These are phyloP conservation scores for Heliamphora exappendiculata DNA, from an alignment of 148 eudicot genomes.

Conservation along the genomic window DNA sequence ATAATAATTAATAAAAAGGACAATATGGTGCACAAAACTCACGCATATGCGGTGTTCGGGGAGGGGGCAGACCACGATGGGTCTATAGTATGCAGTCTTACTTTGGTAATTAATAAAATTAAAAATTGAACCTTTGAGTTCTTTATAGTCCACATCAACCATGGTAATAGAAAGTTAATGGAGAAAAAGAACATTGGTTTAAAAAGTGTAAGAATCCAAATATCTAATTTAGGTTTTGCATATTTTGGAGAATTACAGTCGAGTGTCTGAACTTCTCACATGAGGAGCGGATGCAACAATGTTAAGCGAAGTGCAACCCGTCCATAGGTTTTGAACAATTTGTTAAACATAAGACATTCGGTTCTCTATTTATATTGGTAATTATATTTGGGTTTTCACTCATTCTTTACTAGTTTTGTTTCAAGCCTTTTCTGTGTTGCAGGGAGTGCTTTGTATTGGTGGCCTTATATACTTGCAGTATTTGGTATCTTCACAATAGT, in stretches of 20 bases:
- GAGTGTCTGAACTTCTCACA: neutral
- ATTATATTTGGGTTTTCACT: neutral
- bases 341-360: neutral
- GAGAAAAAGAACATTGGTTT: neutral
- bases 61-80: too few species aligned
- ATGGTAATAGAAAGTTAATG: neutral
- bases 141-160: too few species aligned
- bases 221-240: neutral
- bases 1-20: too few species aligned
- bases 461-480: constrained; percentile 68
- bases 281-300: neutral
- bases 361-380: neutral
- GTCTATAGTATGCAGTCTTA: too few species aligned
- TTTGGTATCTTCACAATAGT: constrained; percentile 61
- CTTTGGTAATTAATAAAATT: too few species aligned
- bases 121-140: too few species aligned
- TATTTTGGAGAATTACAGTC: neutral
- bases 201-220: neutral
- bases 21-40: too few species aligned
- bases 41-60: too few species aligned
- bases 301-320: neutral
- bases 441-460: constrained; percentile 68
- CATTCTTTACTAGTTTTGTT: neutral
- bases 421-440: constrained; percentile 24
- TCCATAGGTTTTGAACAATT: neutral